phyloP scores from a whole-genome alignment of 1,284 basidiomycete genomes.

The Bondarzewia mesenterica region DNA sequence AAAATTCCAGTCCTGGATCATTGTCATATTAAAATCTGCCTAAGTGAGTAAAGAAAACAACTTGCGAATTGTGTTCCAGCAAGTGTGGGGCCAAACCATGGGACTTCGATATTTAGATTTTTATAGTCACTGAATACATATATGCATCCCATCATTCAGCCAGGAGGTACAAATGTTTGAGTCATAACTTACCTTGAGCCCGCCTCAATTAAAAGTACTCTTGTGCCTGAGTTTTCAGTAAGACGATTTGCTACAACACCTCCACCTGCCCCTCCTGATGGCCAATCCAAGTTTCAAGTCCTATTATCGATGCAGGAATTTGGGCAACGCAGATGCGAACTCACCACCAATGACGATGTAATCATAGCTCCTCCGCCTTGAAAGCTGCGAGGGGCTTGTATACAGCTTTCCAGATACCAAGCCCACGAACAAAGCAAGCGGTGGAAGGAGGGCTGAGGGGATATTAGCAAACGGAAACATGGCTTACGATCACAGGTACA shows the following conservation, averaged over 20 bases:
- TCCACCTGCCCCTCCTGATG: conserved; percentile 2
- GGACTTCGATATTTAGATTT: conserved; percentile 15
- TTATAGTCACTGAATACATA: conserved; percentile 16
- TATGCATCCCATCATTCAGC: background rate
- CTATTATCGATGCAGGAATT: background rate
- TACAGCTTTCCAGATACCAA: background rate
- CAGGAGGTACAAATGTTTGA: background rate
- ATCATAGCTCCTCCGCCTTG: conserved; percentile 6
- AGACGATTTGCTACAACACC: conserved; percentile 1
- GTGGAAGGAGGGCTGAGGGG: too few species aligned
- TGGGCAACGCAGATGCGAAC: background rate
- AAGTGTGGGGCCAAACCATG: conserved; percentile 7
- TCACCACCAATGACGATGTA: conserved; percentile 14
- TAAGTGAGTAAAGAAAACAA: conserved; percentile 9
- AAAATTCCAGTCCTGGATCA: conserved; percentile 24
- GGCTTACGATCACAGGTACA: too few species aligned
- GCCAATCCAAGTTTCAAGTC: background rate
- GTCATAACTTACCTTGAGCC: conserved; percentile 1
- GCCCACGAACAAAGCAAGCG: background rate
- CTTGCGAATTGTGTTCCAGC: conserved; percentile 13
- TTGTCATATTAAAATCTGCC: background rate
- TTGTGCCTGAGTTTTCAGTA: background rate
- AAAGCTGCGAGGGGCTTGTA: background rate
- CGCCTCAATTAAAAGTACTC: conserved; percentile 3
- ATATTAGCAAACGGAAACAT: too few species aligned